Base-by-base conservation (phyloP, 768 basidiomycete genomes). In the Phaeotremella fagi region DNA sequence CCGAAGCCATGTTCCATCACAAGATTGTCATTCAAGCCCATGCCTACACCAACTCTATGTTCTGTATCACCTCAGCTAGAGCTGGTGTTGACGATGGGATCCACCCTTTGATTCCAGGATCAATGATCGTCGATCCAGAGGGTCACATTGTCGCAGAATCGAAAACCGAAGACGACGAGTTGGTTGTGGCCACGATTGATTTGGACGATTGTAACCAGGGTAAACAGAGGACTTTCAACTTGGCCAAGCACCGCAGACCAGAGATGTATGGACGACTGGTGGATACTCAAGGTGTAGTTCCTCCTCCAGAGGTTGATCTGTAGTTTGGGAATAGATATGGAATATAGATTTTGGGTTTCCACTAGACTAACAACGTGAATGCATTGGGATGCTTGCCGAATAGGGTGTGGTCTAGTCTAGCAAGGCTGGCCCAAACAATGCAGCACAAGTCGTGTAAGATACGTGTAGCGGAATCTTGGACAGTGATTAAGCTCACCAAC, bases 1-100 rank as follows among this genome's bases (percentile, higher is more conserved):
- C 47, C 31, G 70, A 70, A 36, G 72, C 68, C n/a, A 72, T 72
- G 66, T 73, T 72, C 52, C 72, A 73, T 45, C 72, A 73, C 56
- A 72, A 70, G 58, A 59, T 72, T 16, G 66, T 72, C 18, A 62
- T 71, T 24, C 72, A 73, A 36, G 58, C 66, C 1, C 53, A 70
- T 41, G 70, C 70, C 22, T 73, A 73, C 50, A 70, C 70, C 29
- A 71, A 73, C 43, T 66, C 72, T 6, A 68, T 65, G 45, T 73
- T 70, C 59, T 66, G 69, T 38, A 68, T 73, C 49, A 67, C 70
- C 6, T 44, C 70, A 1, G 72, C 66, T 0, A 59, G 72, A 15
- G 60, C 64, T 2, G 72, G 72, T 2, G 44, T 45, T 25, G 72
- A 73, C 54, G 70, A 71, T 46, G 70, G 63, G 24, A n/a, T 59